Evolutionary conservation across 2,329 filamentous ascomycete species (phyloP).

Genomic region (Colletotrichum higginsianum): DNA sequence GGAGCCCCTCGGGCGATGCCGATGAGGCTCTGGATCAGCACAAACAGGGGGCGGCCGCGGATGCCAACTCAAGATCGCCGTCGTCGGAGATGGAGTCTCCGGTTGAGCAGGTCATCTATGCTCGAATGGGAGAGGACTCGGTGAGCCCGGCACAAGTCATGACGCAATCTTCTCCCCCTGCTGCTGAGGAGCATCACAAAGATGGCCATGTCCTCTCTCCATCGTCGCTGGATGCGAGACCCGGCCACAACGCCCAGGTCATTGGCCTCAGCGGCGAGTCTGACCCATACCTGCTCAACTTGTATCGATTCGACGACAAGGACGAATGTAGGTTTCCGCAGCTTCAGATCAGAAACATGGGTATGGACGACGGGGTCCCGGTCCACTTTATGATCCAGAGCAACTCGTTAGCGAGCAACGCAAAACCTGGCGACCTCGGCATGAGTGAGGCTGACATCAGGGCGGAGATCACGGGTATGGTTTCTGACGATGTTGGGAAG

Average conservation of each 20-base stretch:
- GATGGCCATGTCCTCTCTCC: no score
- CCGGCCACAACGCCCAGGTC: conserved; percentile 27
- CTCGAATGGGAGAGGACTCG: no score
- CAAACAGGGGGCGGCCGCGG: not conserved
- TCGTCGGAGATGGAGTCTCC: no score
- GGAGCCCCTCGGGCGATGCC: conserved; percentile 11
- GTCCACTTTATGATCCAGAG: conserved; percentile 34
- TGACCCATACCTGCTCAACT: conserved; percentile 26
- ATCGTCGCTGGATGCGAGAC: conserved; percentile 13
- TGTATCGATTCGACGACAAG: conserved; percentile 30
- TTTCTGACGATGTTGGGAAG: conserved; percentile 24
- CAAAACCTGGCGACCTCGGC: conserved; percentile 15
- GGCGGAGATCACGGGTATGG: conserved; percentile 11
- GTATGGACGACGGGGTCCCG: conserved; percentile 20
- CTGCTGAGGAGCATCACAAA: no score
- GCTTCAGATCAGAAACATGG: conserved; percentile 31
- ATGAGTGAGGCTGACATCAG: conserved; percentile 15
- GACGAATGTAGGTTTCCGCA: conserved; percentile 34
- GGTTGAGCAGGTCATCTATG: no score
- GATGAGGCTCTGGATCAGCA: not conserved
- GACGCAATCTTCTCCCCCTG: no score
- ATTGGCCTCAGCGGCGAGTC: conserved; percentile 37
- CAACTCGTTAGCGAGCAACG: conserved; percentile 30
- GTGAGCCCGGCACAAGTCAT: no score
- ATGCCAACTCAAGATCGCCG: no score